Percentiles rank a stretch among this genome's conserved stretches.
Evolutionary conservation across 805 yeast genomes (phyloP).

Genomic region (Candida wancherniae): DNA sequence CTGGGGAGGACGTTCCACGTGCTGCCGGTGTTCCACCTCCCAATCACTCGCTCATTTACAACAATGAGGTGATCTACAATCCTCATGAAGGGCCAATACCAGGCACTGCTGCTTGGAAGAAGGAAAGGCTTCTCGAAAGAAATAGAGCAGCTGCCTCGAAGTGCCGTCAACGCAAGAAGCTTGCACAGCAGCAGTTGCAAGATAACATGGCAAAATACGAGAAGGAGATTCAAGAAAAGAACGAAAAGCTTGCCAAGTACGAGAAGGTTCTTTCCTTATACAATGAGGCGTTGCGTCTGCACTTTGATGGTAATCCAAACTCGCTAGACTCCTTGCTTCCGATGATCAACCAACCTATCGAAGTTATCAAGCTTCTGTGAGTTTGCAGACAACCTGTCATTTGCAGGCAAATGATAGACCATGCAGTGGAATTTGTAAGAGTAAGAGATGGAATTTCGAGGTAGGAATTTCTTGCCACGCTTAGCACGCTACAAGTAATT

Average conservation of each 20-base stretch:
- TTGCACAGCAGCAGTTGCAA: constrained; percentile 63
- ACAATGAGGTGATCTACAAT: constrained; percentile 51
- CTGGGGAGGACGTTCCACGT: neutral
- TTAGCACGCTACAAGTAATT: too few species aligned
- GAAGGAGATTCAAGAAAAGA: constrained; percentile 35
- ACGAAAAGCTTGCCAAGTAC: constrained; percentile 18
- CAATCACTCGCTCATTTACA: constrained; percentile 47
- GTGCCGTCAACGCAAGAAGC: constrained; percentile 63
- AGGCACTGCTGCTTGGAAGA: constrained; percentile 67
- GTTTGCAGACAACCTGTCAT: too few species aligned
- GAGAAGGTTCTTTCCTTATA: constrained; percentile 19
- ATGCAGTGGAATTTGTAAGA: too few species aligned
- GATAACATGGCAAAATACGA: constrained; percentile 50
- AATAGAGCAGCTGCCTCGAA: constrained; percentile 66
- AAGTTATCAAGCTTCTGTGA: constrained; percentile 3
- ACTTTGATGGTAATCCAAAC: constrained; percentile 12
- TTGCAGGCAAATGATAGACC: too few species aligned
- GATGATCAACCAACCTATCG: constrained; percentile 6
- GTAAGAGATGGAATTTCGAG: too few species aligned
- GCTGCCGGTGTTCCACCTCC: constrained; percentile 46
- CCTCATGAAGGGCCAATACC: constrained; percentile 55
- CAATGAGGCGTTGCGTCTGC: constrained; percentile 16
- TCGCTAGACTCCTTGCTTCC: constrained; percentile 13
- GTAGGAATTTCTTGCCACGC: too few species aligned
- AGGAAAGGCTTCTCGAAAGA: constrained; percentile 54